A percentile compares a stretch with the other conserved stretches of the same genome.
Conservation (phyloP, 2,329 filamentous ascomycete genomes). For the Aureobasidium melanogenum region DNA sequence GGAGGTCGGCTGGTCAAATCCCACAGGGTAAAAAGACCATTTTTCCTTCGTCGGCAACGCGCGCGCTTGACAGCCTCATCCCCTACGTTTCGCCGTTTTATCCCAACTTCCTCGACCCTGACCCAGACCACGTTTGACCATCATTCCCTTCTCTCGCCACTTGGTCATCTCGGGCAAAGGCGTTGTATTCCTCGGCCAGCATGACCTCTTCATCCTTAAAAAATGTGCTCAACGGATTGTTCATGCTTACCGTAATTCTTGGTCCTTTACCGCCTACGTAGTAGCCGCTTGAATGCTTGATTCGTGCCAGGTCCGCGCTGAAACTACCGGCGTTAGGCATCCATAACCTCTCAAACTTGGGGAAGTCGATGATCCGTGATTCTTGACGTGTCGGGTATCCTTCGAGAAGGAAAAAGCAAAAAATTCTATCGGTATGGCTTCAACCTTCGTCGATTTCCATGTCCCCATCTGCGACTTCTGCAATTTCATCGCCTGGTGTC, state of each 20-base stretch:
- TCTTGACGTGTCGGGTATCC: not conserved
- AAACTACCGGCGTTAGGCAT: slow-evolving; percentile 12
- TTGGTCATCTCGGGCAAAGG: not conserved
- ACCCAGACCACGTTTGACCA: slow-evolving; percentile 2
- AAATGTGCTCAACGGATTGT: not conserved
- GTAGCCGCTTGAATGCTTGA: not conserved
- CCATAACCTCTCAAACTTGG: slow-evolving; percentile 4
- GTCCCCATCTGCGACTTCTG: slow-evolving; percentile 13
- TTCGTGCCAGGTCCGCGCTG: slow-evolving; percentile 3
- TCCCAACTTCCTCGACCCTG: slow-evolving; percentile 8
- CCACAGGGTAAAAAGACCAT: not conserved
- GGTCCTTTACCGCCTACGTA: slow-evolving; percentile 9
- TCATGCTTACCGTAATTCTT: not conserved
- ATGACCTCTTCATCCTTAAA: slow-evolving; percentile 64
- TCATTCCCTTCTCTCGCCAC: slow-evolving; percentile 7
- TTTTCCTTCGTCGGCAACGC: slow-evolving; percentile 2
- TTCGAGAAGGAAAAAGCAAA: not conserved
- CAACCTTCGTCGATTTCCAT: slow-evolving; percentile 15
- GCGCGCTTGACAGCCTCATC: slow-evolving; percentile 9
- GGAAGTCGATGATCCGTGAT: not conserved
- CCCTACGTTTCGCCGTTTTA: slow-evolving; percentile 11
- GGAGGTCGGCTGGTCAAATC: slow-evolving; percentile 6
- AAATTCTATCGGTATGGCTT: slow-evolving; percentile 1
- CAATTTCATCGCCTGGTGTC: slow-evolving; percentile 11
- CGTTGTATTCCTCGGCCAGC: slow-evolving; percentile 43